Percentiles rank a stretch among this genome's conserved stretches.
Conservation (phyloP, 441 rosid genomes). For the Erodium trifolium region DNA sequence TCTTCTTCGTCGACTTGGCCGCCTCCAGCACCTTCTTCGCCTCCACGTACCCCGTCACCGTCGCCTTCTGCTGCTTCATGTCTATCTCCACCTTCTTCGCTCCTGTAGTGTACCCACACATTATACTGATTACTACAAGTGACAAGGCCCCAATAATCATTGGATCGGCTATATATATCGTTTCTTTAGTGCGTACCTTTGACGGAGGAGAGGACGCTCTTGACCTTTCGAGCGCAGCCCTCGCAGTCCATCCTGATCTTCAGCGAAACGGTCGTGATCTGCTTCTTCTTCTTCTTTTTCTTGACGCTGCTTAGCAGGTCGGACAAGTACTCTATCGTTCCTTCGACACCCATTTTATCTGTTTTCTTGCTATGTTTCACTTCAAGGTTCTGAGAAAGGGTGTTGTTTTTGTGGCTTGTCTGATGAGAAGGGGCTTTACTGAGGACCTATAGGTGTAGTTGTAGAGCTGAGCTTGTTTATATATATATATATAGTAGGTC, state of each 20-base stretch:
- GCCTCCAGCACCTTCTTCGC: conserved; percentile 53
- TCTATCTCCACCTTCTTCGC: conserved; percentile 71
- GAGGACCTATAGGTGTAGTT: no score
- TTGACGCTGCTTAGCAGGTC: conserved; percentile 36
- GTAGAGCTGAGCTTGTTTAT: no score
- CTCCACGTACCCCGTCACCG: conserved; percentile 59
- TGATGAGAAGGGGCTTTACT: not conserved
- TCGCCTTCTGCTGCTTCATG: conserved; percentile 68
- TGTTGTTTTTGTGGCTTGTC: no score
- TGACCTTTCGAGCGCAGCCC: conserved; percentile 79
- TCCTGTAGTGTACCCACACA: conserved; percentile 30
- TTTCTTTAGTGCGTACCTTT: conserved; percentile 35
- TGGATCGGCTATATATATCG: no score
- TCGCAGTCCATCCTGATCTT: conserved; percentile 77
- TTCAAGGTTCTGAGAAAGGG: no score
- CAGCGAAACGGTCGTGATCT: conserved; percentile 57
- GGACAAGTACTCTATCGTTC: conserved; percentile 59
- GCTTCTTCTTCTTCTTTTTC: conserved; percentile 46
- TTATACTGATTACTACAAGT: no score
- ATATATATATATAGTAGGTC: no score
- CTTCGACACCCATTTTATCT: conserved; percentile 56
- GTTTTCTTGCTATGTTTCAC: no score
- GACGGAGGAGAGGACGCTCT: conserved; percentile 54
- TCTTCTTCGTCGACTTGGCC: conserved; percentile 72
- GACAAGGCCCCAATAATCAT: no score